These are phyloP conservation scores for Suillus discolor DNA, from an alignment of 768 basidiomycete genomes.

Conservation along the genomic window DNA sequence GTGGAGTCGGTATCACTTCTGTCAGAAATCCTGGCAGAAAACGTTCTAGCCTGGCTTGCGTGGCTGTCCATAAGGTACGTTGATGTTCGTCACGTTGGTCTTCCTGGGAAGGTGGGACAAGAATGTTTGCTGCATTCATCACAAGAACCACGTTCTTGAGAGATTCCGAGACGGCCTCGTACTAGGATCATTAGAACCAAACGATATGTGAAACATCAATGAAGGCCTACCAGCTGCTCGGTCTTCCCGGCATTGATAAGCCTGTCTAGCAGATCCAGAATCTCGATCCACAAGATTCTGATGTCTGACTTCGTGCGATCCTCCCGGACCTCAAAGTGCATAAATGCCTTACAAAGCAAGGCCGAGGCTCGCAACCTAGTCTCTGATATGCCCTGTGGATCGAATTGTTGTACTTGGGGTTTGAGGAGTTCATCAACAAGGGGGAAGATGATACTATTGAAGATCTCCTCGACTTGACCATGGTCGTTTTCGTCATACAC, in stretches of 20 bases:
- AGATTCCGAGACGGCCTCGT: conserved; percentile 94
- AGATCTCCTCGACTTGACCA: conserved; percentile 74
- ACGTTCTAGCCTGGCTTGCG: conserved; percentile 83
- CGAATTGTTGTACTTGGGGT: conserved; percentile 74
- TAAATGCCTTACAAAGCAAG: conserved; percentile 93
- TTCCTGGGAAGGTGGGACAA: conserved; percentile 56
- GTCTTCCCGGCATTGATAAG: conserved; percentile 85
- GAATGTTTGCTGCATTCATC: conserved; percentile 87
- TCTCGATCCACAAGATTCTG: conserved; percentile 81
- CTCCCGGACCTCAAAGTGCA: conserved; percentile 87
- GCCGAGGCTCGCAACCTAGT: conserved; percentile 86
- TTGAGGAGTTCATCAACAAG: conserved; percentile 90
- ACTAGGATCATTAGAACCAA: conserved; percentile 46
- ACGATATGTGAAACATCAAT: not conserved
- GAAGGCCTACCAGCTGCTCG: conserved; percentile 77
- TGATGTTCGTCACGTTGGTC: conserved; percentile 60
- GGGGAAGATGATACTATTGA: conserved; percentile 89
- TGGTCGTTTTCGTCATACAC: conserved; percentile 59
- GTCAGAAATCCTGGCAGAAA: conserved; percentile 90
- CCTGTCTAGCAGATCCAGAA: conserved; percentile 86
- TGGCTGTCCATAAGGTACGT: conserved; percentile 79
- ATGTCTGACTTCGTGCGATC: conserved; percentile 61
- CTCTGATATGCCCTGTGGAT: conserved; percentile 88
- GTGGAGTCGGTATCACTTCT: conserved; percentile 59
- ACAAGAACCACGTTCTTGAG: conserved; percentile 96